Base-by-base conservation (phyloP, 352 stramenopile genomes). In the Phytophthora citrophthora region DNA sequence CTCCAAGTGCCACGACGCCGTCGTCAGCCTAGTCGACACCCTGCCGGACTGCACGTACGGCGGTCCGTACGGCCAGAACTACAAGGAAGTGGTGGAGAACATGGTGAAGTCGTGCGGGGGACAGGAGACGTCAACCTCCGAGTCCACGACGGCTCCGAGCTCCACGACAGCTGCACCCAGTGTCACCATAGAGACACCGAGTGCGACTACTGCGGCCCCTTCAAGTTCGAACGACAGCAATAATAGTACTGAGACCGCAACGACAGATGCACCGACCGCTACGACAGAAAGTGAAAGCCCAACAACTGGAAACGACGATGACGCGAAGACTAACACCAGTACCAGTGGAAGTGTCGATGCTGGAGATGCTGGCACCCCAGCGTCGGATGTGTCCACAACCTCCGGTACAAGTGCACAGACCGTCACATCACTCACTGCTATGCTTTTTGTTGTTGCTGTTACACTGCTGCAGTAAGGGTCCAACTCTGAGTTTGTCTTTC, bases 11-110 rank as follows among this genome's bases (percentile, higher is more conserved):
- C 29, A 47, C 9, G 45, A 64, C 16, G 16, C 57, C 2, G 48
- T 64, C 29, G 13, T n/a, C n/a, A 64, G 51, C 36, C 38, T 57
- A 5, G 47, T 58, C 5, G 31, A 64, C 38, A 53, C 47, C 7
- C 31, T 59, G 48, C 57, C 48, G 29, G 40, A 54, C 29, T 59
- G 48, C 15, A 31, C 51, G n/a, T 65, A 45, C 38, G 56, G 56
- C 5, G 47, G 56, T 16, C 56, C 47, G 20, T 58, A 58, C 20
- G 56, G 56, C 3, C 57, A 64, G 38, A 64, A 64, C 46, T 64
- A 56, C 55, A 56, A 55, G 18, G 23, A 56, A 18, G 36, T 56
- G 9, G 46, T 64, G 10, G 45, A 64, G 26, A 38, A 11, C 9
- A 49, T 63, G 45, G 26, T 48, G 24, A 29, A 20, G 27, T 27